Evolutionary conservation across 192 early-diverging fungal genomes (phyloP).

Genomic region (Mortierella antarctica): DNA sequence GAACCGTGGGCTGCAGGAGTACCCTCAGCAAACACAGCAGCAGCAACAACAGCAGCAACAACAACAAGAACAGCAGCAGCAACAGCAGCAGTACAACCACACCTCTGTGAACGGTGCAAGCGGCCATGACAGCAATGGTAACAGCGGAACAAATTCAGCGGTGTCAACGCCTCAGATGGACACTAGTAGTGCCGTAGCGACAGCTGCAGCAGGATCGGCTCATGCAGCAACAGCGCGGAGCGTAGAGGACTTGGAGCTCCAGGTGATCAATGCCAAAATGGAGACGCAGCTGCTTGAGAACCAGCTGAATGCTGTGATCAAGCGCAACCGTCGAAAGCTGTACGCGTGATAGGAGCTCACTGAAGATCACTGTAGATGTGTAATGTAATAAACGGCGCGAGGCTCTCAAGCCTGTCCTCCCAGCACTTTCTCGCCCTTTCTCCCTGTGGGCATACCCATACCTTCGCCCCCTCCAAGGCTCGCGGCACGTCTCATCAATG

Average conservation of each 20-base stretch:
- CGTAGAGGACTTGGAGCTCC: conserved; percentile 47
- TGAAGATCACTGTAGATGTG: too few relatives aligned
- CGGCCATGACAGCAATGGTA: neutral
- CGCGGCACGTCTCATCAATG: too few relatives aligned
- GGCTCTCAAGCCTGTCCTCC: too few relatives aligned
- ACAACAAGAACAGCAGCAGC: conserved; percentile 1
- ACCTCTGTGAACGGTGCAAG: too few relatives aligned
- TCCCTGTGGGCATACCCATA: too few relatives aligned
- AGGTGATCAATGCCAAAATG: conserved; percentile 54
- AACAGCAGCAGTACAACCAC: conserved; percentile 4
- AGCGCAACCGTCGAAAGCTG: conserved; percentile 49
- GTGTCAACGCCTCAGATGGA: too few relatives aligned
- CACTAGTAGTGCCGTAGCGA: neutral
- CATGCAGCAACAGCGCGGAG: conserved; percentile 15
- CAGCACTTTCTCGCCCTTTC: too few relatives aligned
- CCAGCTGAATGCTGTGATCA: conserved; percentile 49
- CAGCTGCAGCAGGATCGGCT: neutral
- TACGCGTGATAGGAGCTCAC: conserved; percentile 14
- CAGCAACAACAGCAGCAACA: conserved; percentile 6
- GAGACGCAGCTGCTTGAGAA: conserved; percentile 53
- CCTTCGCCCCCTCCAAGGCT: too few relatives aligned
- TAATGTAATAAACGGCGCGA: too few relatives aligned
- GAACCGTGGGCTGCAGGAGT: too few relatives aligned
- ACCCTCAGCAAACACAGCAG: neutral
- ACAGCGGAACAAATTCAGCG: neutral